Conservation (phyloP, 345 rosid species). For the Passiflora organensis region DNA sequence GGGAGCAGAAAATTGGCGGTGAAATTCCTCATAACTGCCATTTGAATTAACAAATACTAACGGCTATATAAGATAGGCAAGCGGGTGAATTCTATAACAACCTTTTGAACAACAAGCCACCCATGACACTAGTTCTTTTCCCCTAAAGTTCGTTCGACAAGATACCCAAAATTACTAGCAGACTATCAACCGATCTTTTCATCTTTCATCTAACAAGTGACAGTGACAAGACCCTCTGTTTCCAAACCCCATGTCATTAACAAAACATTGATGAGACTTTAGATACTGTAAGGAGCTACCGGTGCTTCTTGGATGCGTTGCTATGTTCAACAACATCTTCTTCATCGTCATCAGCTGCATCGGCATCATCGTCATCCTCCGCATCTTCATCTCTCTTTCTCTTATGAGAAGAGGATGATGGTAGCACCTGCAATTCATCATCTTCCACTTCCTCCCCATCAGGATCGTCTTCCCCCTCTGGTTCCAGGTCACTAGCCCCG, state of each 20-base stretch:
- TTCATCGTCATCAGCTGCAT: conserved; percentile 19
- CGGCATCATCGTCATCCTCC: conserved; percentile 11
- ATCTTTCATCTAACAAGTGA: conserved; percentile 13
- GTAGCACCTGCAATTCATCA: conserved; percentile 24
- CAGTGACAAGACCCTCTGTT: too few relatives aligned
- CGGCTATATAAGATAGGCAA: conserved; percentile 24
- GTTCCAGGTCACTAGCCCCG: conserved; percentile 44
- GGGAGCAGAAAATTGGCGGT: conserved; percentile 23
- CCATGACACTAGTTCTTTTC: conserved; percentile 19
- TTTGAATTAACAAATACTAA: conserved; percentile 33
- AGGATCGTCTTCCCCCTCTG: conserved; percentile 38
- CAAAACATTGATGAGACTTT: conserved; percentile 1
- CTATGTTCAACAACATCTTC: conserved; percentile 27
- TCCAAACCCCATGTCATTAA: conserved; percentile 12
- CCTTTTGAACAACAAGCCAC: conserved; percentile 31
- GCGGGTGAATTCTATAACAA: conserved; percentile 35
- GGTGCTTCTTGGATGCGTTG: conserved; percentile 40
- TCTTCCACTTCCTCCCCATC: conserved; percentile 39
- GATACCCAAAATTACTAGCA: conserved; percentile 20
- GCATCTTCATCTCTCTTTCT: conserved; percentile 45
- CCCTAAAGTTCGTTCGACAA: conserved; percentile 12
- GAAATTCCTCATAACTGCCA: conserved; percentile 28
- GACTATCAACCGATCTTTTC: conserved; percentile 10
- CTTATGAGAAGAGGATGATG: conserved; percentile 39
- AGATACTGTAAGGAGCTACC: conserved; percentile 11